Evolutionary conservation across 495 filamentous ascomycete genomes (phyloP), one percentile per base, ranked within the genome.

Genomic region (Talaromyces borbonicus): DNA sequence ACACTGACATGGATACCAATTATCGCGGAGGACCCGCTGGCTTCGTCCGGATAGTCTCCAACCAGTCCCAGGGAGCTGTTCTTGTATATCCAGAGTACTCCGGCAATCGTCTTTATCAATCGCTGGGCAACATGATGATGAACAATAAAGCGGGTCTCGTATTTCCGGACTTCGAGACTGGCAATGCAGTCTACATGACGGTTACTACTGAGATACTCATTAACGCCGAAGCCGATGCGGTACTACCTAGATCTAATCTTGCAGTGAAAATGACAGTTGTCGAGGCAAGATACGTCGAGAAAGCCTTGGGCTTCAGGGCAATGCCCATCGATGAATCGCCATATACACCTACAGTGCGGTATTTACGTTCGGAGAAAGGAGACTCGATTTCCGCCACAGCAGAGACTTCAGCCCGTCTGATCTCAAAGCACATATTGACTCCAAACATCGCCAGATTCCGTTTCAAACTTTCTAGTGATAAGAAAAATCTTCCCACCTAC

Each of bases 51-150:
- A 65, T 89, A 19, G 24, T 57, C 8, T 65, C 60, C 1, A 84
- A 84, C 56, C 56, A 62, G 15, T 48, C 61, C 2, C 54, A 48
- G 4, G 74, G 68, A 0, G 58, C 66, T 3, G 71, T 74, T 2
- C 54, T 90, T 22, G 70, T 80, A 12, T 92, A 83, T 60, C 85
- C 86, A 0, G 87, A 92, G 58, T 87, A 84, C 59, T 84, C 80
- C 22, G 86, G 85, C 3, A 90, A 94, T 58, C 67, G 83, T 31
- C 66, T 90, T 1, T 92, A 92, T 49, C 87, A 93, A 60, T 83
- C 81, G 1, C 67, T 90, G 6, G 87, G 85, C 1, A 90, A 90
- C 53, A 62, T 90, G 5, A 61, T 71, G 24, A 66, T 65, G n/a
- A 81, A 74, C 29, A 84, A 84, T 14, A 57, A 61, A 35, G 75